phyloP scores from a whole-genome alignment of 306 rosid genomes.

The Cucurbita pepo region DNA sequence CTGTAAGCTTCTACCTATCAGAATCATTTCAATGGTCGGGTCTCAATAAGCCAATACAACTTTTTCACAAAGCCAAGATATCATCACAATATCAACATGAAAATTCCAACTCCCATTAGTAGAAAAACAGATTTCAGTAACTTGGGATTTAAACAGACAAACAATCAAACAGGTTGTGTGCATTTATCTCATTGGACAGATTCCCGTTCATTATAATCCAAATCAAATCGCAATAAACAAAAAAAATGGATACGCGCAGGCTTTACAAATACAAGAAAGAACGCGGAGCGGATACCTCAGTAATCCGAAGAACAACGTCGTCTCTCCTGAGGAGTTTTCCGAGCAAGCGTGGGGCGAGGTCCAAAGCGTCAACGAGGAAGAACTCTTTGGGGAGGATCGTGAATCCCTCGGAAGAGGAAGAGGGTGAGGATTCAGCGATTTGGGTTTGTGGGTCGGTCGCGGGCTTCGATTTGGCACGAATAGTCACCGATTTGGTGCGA shows the following conservation, averaged over 20 bases:
- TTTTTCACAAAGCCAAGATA: background rate
- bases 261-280: background rate
- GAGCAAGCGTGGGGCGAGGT: conserved; percentile 77
- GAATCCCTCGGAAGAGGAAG: conserved; percentile 5
- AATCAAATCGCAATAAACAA: too few species aligned
- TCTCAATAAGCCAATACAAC: background rate
- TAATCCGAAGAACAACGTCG: conserved; percentile 73
- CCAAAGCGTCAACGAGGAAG: conserved; percentile 62
- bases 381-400: conserved; percentile 34
- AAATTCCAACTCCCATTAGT: background rate
- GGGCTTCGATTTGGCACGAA: conserved; percentile 9
- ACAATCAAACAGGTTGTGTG: background rate
- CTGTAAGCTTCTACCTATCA: conserved; percentile 80
- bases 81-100: background rate
- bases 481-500: conserved; percentile 8
- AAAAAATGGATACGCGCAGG: background rate
- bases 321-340: conserved; percentile 73
- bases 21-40: background rate
- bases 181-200: background rate
- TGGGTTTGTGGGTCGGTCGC: conserved; percentile 3
- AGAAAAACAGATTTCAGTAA: background rate
- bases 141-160: background rate
- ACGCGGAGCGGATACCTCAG: conserved; percentile 42
- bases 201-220: background rate
- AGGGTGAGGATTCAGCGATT: conserved; percentile 1